Percentiles rank a stretch among this genome's conserved stretches.
Evolutionary conservation across 192 early-diverging fungal species (phyloP).

Genomic region (Coemansia sp.): DNA sequence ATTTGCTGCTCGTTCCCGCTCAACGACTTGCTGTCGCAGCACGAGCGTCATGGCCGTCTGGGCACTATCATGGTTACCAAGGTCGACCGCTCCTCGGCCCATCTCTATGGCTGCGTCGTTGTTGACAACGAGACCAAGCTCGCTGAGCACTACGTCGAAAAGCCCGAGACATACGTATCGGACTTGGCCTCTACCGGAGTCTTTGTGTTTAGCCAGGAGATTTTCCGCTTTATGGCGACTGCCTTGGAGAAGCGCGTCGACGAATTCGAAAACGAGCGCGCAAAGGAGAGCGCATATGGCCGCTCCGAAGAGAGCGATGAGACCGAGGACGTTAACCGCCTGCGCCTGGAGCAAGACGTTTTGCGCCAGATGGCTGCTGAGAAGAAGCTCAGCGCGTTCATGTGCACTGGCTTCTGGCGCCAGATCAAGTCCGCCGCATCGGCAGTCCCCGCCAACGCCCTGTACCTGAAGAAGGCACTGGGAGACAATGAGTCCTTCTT

Average conservation of each 20-base stretch:
- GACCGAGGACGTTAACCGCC: slow-evolving; percentile 60
- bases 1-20: slow-evolving; percentile 95
- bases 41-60: slow-evolving; percentile 77
- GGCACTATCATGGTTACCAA: slow-evolving; percentile 91
- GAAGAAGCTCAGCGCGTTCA: slow-evolving; percentile 85
- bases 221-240: slow-evolving; percentile 83
- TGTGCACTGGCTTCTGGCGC: slow-evolving; percentile 91
- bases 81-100: slow-evolving; percentile 76
- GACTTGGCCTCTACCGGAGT: slow-evolving; percentile 95
- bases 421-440: slow-evolving; percentile 96
- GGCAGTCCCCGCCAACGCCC: slow-evolving; percentile 89
- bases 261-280: slow-evolving; percentile 53
- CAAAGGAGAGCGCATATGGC: slow-evolving; percentile 59
- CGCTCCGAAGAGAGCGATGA: slow-evolving; percentile 41
- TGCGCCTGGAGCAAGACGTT: slow-evolving; percentile 94
- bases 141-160: slow-evolving; percentile 97
- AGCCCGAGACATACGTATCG: slow-evolving; percentile 94
- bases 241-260: slow-evolving; percentile 69
- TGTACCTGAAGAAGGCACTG: slow-evolving; percentile 85
- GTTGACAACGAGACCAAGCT: slow-evolving; percentile 85
- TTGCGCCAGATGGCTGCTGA: slow-evolving; percentile 80
- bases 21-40: slow-evolving; percentile 79
- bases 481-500: slow-evolving; percentile 65
- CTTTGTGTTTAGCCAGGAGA: slow-evolving; percentile 86
- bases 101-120: slow-evolving; percentile 92